phyloP scores from a whole-genome alignment of 768 basidiomycete species.

The Cystofilobasidium ferigula region DNA sequence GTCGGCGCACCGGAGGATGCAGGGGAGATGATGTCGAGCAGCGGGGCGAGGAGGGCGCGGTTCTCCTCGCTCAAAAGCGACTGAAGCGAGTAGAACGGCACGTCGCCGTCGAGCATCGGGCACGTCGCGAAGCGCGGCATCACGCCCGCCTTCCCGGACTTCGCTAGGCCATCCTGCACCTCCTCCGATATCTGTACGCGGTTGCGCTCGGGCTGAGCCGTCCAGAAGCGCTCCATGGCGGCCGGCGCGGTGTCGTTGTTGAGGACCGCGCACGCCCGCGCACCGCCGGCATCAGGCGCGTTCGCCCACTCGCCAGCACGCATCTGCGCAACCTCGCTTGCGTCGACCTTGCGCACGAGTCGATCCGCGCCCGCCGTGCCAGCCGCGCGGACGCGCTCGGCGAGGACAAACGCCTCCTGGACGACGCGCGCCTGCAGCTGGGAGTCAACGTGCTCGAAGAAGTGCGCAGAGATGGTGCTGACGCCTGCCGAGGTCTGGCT shows the following conservation, averaged over 20 bases:
- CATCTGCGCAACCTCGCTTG: background rate
- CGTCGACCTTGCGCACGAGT: background rate
- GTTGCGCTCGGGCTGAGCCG: no score
- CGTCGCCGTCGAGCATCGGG: background rate
- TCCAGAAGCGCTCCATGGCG: no score
- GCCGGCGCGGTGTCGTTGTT: background rate
- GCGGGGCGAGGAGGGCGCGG: background rate
- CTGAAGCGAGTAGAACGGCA: background rate
- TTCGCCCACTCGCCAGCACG: background rate
- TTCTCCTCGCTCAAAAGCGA: background rate
- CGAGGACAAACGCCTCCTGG: background rate
- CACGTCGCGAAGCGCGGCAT: background rate
- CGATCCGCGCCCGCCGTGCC: no score
- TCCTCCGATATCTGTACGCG: no score
- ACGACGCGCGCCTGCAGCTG: background rate
- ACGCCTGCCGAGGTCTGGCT: background rate
- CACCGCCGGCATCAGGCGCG: no score
- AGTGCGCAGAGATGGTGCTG: background rate
- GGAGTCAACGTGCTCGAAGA: background rate
- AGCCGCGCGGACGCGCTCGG: background rate
- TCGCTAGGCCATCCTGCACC: background rate
- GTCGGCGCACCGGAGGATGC: background rate
- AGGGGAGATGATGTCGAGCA: conserved; percentile 4
- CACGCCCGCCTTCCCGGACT: background rate
- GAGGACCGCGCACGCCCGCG: background rate